These are phyloP conservation scores for Juglanconis juglandina DNA, from an alignment of 2,329 filamentous ascomycete genomes.

Conservation along the genomic window DNA sequence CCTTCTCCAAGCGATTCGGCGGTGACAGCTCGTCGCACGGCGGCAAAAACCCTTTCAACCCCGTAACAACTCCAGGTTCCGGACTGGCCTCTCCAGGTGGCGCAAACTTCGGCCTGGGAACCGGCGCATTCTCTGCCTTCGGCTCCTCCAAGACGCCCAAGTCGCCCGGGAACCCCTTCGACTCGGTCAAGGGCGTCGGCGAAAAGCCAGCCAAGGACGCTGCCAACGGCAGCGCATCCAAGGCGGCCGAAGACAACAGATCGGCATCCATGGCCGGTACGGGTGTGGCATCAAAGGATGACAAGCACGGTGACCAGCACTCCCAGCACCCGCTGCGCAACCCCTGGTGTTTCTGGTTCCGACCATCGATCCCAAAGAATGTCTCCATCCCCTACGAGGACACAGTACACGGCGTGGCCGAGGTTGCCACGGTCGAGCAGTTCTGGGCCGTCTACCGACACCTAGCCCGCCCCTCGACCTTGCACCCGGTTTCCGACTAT, in stretches of 20 bases:
- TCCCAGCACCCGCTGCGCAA: conserved; percentile 66
- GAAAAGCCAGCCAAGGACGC: conserved; percentile 62
- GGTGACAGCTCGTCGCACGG: conserved; percentile 70
- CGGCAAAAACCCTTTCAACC: conserved; percentile 75
- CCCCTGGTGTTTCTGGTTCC: conserved; percentile 95
- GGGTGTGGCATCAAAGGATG: conserved; percentile 31
- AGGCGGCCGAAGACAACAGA: conserved; percentile 43
- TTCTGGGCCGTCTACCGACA: conserved; percentile 90
- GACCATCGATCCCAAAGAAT: conserved; percentile 93
- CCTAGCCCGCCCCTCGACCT: conserved; percentile 79
- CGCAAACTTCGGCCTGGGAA: conserved; percentile 88
- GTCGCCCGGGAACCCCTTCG: conserved; percentile 75
- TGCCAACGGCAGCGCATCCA: conserved; percentile 31
- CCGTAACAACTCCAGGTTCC: conserved; percentile 66
- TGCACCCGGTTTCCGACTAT: conserved; percentile 94
- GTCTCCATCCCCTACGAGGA: conserved; percentile 93
- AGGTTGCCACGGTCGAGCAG: conserved; percentile 77
- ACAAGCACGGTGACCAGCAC: conserved; percentile 17
- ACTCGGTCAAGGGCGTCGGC: conserved; percentile 58
- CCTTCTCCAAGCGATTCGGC: conserved; percentile 71
- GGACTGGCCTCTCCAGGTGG: conserved; percentile 69
- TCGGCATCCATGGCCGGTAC: conserved; percentile 39
- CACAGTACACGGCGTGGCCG: conserved; percentile 82
- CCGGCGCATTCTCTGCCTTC: conserved; percentile 95
- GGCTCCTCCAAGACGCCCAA: conserved; percentile 86